Base-by-base conservation (phyloP, 164 flowering plant genomes). In the Berberis vulgaris region DNA sequence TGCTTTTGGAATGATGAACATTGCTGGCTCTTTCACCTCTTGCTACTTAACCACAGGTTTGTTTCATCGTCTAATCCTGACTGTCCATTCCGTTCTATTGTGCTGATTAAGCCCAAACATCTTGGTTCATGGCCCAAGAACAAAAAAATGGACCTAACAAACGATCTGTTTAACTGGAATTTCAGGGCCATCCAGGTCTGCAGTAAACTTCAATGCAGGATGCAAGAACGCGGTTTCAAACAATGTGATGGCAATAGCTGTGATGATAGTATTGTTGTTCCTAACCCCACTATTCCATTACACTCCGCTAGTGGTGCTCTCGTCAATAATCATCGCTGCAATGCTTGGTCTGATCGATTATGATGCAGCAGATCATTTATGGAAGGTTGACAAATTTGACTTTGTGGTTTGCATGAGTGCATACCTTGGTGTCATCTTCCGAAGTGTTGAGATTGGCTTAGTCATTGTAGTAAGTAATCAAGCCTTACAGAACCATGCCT, bases 1-100 rank as follows among this genome's bases (percentile, higher is more conserved):
- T 43, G 92, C 92, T 41, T 70, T 90, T 67, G 97, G 97, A 50
- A 83, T 70, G 62, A 90, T 87, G 97, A 90, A 90, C 76, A 87
- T 90, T 44, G 81, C 62, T 63, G 97, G 97, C 40, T 90, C 92
- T 62, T 87, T 73, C 79, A 78, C 85, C 47, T 90, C 89, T 71
- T 89, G 91, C 76, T 84, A 89, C 70, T 86, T 89, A 56, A 87
- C 97, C 13, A 84, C 94, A 52, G 96, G 96, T 88, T 55, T 8
- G n/a, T 10, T 10, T 52, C 13, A 52, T 11, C 54, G 8, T 10
- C 7, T 47, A 47, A 1, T 47, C 9, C 50, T 47, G 9, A 2
- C 50, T 11, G 1, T 47, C 10, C 50, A 47, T 47, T 47, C 8
- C 5, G 49, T 10, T n/a, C 11, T 50, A 26, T 26, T 26, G 26